Base-by-base conservation (phyloP, 768 basidiomycete genomes). In the Xanthoconium purpureum region DNA sequence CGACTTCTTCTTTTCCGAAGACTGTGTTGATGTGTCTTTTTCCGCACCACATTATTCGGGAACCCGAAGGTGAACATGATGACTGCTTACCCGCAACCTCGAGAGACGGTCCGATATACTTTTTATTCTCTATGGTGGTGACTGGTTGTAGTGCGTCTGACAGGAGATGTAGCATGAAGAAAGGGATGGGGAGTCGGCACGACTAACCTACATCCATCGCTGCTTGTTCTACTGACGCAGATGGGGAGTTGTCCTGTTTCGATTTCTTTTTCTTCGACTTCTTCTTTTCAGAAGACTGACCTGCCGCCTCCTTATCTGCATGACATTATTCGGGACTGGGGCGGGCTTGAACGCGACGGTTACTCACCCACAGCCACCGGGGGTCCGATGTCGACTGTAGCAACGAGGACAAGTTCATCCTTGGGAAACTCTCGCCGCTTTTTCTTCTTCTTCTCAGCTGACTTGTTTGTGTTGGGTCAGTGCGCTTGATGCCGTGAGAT, bases 371-470 rank as follows among this genome's bases (percentile, higher is more conserved):
- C 13, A 14, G 6, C 36, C 30, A 24, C 24, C 24, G 24, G 24
- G 24, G 24, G 24, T 24, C 24, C 29, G 29, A 28, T 17, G 44
- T 45, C 44, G 2, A 17, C 15, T 7, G 10, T n/a, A 42, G 37
- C 8, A 11, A 37, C 44, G 13, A 13, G 46, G 12, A 30, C 12
- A 0, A 8, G 1, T 18, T 45, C 63, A 24, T 52, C 39, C 11
- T 50, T 55, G 60, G 39, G 43, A 50, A 44, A 6, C 17, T 53
- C 47, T 32, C 42, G 76, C 15, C 47, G 48, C 62, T 73, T 78
- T 63, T 76, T 75, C 59, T 48, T 71, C 63, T 72, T 75, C 58
- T 70, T 72, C 47, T 58, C 63, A 38, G 38, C 56, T 57, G 50
- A 54, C 52, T 61, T 56, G 59, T 48, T 43, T 30, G 35, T 15